Base-by-base conservation (phyloP, 2,329 filamentous ascomycete genomes). In the Talaromyces sp. region DNA sequence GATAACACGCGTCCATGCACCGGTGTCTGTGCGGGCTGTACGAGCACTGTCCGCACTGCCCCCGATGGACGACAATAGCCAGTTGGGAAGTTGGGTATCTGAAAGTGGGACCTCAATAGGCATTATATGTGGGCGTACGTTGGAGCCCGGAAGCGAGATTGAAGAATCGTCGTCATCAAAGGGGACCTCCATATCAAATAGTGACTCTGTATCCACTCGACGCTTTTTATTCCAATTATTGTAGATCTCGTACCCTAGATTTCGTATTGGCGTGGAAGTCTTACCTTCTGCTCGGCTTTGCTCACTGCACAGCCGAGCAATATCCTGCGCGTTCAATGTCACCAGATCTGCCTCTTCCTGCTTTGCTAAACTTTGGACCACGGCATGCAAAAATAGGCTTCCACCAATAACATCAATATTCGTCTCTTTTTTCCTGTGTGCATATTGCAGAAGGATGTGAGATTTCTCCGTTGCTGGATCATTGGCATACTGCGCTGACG, bases 321-420 rank as follows among this genome's bases (percentile, higher is more conserved):
- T 81, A 70, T 82, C 80, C 67, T 80, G 79, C 17, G 79, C 79
- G 68, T 80, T 78, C 54, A 82, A 72, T 0, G 76, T 80, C 53
- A 81, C 72, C 61, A 81, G 61, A 68, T 81, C 77, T 31, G 77
- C 73, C 13, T 74, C 70, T 79, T 90, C 79, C 38, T 87, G 83
- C 13, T 80, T 79, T 0, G 90, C 90, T 51, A 90, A 79, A 60
- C 86, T 83, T 66, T 86, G 82, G 1, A 93, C 85, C n/a, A 91
- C 79, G 3, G 80, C 77, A 68, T 89, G 84, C 40, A 91, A 76
- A 67, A 85, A 83, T 56, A 76, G 74, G 64, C 82, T 85, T 45
- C 81, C 84, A 56, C 85, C 83, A 49, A 84, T 81, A 29, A 82
- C 81, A 27, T 58, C 61, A 15, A n/a, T 27, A 25, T 19, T 31